Conservation (phyloP, 139 green algal species). For the Zygnema circumcarinatum region DNA sequence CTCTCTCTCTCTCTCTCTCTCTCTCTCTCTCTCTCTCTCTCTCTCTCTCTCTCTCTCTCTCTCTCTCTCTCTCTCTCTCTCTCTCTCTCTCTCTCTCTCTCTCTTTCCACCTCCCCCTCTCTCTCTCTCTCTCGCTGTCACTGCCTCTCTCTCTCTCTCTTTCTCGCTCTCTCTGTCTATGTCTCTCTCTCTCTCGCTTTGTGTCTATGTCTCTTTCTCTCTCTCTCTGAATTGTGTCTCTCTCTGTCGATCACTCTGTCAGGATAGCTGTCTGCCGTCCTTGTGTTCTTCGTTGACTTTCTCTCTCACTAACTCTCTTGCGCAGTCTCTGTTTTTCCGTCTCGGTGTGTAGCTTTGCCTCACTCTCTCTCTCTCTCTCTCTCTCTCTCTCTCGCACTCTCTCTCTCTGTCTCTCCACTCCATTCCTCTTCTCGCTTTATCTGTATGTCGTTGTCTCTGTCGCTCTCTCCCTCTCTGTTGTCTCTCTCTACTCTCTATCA, state of each 20-base stretch:
- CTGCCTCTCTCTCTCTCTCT: slow-evolving; percentile 7
- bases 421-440: too few relatives aligned
- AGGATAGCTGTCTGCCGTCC: too few relatives aligned
- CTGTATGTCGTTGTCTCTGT: too few relatives aligned
- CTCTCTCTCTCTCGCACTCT: too few relatives aligned
- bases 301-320: too few relatives aligned
- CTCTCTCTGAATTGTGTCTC: neutral
- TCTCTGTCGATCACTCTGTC: neutral
- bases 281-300: too few relatives aligned
- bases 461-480: too few relatives aligned
- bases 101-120: slow-evolving; percentile 17
- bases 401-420: too few relatives aligned
- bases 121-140: slow-evolving; percentile 2
- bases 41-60: slow-evolving; percentile 2
- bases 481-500: too few relatives aligned
- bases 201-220: slow-evolving; percentile 23
- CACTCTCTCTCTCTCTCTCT: too few relatives aligned
- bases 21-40: neutral
- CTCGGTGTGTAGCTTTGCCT: too few relatives aligned
- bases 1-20: neutral
- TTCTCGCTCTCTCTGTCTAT: neutral
- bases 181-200: neutral
- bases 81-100: slow-evolving; percentile 67
- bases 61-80: slow-evolving; percentile 70
- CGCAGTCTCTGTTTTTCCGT: too few relatives aligned